These are phyloP conservation scores for Albifimbria verrucaria DNA, from an alignment of 2,329 filamentous ascomycete species.

Conservation along the genomic window DNA sequence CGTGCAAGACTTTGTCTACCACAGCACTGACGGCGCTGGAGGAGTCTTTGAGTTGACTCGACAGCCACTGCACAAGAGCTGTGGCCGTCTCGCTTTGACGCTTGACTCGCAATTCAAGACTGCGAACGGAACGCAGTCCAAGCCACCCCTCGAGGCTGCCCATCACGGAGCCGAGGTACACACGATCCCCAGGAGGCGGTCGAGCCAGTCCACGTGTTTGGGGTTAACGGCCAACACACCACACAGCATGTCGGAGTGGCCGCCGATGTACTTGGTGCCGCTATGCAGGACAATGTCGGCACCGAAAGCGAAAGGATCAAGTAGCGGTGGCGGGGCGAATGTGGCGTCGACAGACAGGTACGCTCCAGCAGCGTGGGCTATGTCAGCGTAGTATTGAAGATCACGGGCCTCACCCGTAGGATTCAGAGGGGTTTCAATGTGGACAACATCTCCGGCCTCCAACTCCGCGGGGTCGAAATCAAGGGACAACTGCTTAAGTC, in stretches of 20 bases:
- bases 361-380: slow-evolving; percentile 70
- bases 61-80: slow-evolving; percentile 69
- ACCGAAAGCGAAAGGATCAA: slow-evolving; percentile 78
- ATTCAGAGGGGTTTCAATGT: slow-evolving; percentile 92
- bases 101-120: slow-evolving; percentile 76
- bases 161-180: slow-evolving; percentile 80
- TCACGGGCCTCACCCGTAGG: slow-evolving; percentile 79
- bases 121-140: slow-evolving; percentile 80
- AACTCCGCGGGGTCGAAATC: slow-evolving; percentile 65
- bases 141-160: slow-evolving; percentile 91
- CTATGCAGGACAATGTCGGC: slow-evolving; percentile 89
- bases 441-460: slow-evolving; percentile 75
- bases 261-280: slow-evolving; percentile 94
- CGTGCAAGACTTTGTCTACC: slow-evolving; percentile 67
- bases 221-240: slow-evolving; percentile 71
- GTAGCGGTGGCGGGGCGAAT: slow-evolving; percentile 85
- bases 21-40: slow-evolving; percentile 45
- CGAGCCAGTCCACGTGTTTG: slow-evolving; percentile 53
- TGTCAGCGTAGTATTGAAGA: slow-evolving; percentile 66
- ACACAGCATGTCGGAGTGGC: slow-evolving; percentile 90
- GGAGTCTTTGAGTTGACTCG: slow-evolving; percentile 39
- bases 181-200: slow-evolving; percentile 63
- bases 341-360: slow-evolving; percentile 84
- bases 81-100: slow-evolving; percentile 72
- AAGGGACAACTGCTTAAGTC: slow-evolving; percentile 69